Evolutionary conservation across 306 rosid genomes (phyloP).

Genomic region (Adenanthera pavonina): DNA sequence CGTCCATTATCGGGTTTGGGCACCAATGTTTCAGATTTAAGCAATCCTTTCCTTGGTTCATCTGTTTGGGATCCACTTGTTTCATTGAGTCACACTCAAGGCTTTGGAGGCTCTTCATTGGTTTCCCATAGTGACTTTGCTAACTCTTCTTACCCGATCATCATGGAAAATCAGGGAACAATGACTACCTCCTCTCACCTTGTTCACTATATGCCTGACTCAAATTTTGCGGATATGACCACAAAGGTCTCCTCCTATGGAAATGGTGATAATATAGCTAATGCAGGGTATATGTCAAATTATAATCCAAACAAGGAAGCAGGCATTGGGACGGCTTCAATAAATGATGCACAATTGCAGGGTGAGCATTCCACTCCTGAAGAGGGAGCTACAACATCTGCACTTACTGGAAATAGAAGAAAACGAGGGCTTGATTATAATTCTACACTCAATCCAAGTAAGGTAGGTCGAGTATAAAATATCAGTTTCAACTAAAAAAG

Average conservation of each 20-base stretch:
- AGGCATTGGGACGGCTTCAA: slow-evolving; percentile 49
- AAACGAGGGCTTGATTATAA: slow-evolving; percentile 66
- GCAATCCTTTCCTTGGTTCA: slow-evolving; percentile 70
- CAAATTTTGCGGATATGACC: slow-evolving; percentile 66
- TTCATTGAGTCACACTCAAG: slow-evolving; percentile 73
- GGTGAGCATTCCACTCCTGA: slow-evolving; percentile 55
- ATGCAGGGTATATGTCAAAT: slow-evolving; percentile 57
- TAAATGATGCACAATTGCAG: slow-evolving; percentile 58
- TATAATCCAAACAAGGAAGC: slow-evolving; percentile 58
- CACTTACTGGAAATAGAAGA: slow-evolving; percentile 70
- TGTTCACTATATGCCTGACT: slow-evolving; percentile 78
- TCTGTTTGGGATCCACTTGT: slow-evolving; percentile 93
- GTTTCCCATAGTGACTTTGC: slow-evolving; percentile 67
- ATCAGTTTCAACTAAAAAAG: slow-evolving; percentile 23
- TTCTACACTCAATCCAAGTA: slow-evolving; percentile 62
- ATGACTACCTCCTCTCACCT: slow-evolving; percentile 63
- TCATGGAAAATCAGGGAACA: slow-evolving; percentile 66
- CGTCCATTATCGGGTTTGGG: slow-evolving; percentile 65
- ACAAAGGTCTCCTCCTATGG: slow-evolving; percentile 73
- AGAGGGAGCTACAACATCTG: slow-evolving; percentile 67
- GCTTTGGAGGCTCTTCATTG: slow-evolving; percentile 75
- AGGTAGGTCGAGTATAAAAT: slow-evolving; percentile 55
- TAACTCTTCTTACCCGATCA: slow-evolving; percentile 61
- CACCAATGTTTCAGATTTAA: slow-evolving; percentile 62
- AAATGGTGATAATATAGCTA: slow-evolving; percentile 58